phyloP scores from a whole-genome alignment of 345 rosid species.

The Gynandropsis gynandra region DNA sequence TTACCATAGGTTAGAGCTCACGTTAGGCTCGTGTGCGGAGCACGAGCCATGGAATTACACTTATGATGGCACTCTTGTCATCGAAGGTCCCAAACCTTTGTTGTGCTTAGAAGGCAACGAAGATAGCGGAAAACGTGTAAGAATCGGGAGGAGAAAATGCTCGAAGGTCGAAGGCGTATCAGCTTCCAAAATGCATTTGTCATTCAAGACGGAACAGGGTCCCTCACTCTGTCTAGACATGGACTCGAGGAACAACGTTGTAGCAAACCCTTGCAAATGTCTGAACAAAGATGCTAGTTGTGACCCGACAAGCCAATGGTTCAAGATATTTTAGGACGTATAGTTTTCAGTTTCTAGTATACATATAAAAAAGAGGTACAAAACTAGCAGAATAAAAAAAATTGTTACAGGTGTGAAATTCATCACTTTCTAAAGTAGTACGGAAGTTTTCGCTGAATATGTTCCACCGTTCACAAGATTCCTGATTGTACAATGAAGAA shows the following conservation, averaged over 20 bases:
- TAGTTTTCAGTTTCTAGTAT: too few species aligned
- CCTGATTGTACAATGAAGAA: background rate
- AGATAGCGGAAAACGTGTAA: constrained; percentile 29
- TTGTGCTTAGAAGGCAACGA: constrained; percentile 20
- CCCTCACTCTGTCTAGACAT: constrained; percentile 58
- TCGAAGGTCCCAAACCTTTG: constrained; percentile 46
- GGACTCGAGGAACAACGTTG: constrained; percentile 35
- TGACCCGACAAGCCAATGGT: constrained; percentile 69
- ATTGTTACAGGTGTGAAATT: background rate
- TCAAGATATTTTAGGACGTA: constrained; percentile 43
- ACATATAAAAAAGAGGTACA: background rate
- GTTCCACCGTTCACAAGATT: constrained; percentile 10
- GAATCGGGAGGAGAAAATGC: constrained; percentile 44
- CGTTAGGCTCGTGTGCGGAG: constrained; percentile 52
- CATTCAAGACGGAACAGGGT: constrained; percentile 37
- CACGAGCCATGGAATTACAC: constrained; percentile 72
- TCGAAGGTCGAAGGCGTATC: constrained; percentile 52
- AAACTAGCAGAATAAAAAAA: background rate
- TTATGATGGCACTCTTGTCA: constrained; percentile 31
- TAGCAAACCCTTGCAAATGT: constrained; percentile 48
- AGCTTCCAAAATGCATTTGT: constrained; percentile 72
- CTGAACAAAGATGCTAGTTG: constrained; percentile 38
- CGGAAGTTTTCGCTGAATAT: background rate
- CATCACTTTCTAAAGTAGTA: constrained; percentile 3
- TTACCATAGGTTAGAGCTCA: constrained; percentile 32